Evolutionary conservation across 129 eudicot genomes (phyloP).

Genomic region (Chrysanthemum lavandulifolium): DNA sequence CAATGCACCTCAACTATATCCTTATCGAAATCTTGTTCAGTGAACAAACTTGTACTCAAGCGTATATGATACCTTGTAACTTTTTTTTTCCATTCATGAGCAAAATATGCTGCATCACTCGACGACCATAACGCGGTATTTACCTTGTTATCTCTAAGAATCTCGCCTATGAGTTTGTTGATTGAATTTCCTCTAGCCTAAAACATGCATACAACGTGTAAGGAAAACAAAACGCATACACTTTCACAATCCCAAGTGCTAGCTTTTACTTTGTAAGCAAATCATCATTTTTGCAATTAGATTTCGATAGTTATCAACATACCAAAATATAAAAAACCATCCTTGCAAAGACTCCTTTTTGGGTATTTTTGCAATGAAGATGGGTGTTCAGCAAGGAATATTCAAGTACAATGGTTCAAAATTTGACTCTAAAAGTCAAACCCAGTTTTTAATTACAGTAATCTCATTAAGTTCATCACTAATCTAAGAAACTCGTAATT

Average conservation of each 20-base stretch:
- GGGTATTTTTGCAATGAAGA: too few species aligned
- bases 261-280: not conserved
- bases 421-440: too few species aligned
- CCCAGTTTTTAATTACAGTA: too few species aligned
- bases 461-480: not conserved
- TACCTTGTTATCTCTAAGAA: constrained; percentile 32
- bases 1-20: not conserved
- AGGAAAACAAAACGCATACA: not conserved
- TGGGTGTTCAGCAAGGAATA: not conserved
- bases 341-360: not conserved
- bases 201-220: not conserved
- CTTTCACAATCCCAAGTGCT: too few species aligned
- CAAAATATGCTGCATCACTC: not conserved
- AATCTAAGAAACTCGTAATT: not conserved
- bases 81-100: too few species aligned
- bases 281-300: not conserved
- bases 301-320: too few species aligned
- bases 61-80: too few species aligned
- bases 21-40: not conserved
- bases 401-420: not conserved
- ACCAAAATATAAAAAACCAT: not conserved
- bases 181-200: constrained; percentile 63
- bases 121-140: not conserved
- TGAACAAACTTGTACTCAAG: not conserved
- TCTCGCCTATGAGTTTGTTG: constrained; percentile 48